Evolutionary conservation across 176 grass and related monocot genomes (phyloP).

Genomic region (Eragrostis nindensis): DNA sequence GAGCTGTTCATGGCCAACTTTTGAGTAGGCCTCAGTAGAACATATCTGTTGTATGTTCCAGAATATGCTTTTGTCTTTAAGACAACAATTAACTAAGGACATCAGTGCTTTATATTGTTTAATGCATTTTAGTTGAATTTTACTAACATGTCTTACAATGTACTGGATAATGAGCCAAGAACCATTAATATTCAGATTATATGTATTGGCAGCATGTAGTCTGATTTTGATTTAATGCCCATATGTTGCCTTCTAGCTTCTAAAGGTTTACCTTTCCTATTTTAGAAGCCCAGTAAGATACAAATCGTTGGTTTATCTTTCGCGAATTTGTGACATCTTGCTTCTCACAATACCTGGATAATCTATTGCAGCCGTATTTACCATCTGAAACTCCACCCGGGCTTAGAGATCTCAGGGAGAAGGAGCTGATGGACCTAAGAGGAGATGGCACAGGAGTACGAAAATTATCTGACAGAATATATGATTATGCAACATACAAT

Average conservation of each 20-base stretch:
- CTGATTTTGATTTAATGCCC: background rate
- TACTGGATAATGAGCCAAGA: background rate
- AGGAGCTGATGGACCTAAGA: slow-evolving; percentile 74
- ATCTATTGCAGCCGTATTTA: slow-evolving; percentile 84
- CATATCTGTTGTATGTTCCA: slow-evolving; percentile 26
- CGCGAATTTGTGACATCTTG: background rate
- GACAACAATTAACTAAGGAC: background rate
- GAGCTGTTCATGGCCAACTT: slow-evolving; percentile 12
- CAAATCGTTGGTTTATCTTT: background rate
- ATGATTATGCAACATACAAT: slow-evolving; percentile 90
- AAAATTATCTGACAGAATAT: slow-evolving; percentile 80
- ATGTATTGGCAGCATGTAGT: background rate
- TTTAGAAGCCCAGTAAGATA: background rate
- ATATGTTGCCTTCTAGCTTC: background rate
- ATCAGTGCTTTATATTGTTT: background rate
- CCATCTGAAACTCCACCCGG: slow-evolving; percentile 82
- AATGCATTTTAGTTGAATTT: background rate
- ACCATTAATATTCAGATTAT: background rate
- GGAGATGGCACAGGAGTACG: slow-evolving; percentile 82
- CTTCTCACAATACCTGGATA: slow-evolving; percentile 41
- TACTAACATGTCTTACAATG: background rate
- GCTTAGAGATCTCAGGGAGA: slow-evolving; percentile 73
- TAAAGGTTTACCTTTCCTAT: background rate
- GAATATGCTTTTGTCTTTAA: slow-evolving; percentile 12
- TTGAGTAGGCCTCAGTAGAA: slow-evolving; percentile 26